A percentile compares a stretch with the other conserved stretches of the same genome.
These are phyloP conservation scores for Nicotiana noctiflora DNA, from an alignment of 257 asterid species.

Conservation along the genomic window DNA sequence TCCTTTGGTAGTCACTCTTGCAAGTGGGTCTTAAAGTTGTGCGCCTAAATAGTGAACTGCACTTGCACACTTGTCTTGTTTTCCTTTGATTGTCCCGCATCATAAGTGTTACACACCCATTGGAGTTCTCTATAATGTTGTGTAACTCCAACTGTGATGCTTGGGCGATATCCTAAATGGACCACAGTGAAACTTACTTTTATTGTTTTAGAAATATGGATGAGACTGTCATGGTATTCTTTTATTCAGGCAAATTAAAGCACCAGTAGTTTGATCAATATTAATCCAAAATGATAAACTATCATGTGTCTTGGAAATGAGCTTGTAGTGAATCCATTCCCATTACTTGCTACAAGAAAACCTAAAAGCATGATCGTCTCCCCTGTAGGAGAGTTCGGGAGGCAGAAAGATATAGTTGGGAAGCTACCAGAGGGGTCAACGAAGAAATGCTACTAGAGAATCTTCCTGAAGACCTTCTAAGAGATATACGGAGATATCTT, in stretches of 20 bases:
- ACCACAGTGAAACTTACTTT: neutral
- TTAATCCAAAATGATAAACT: neutral
- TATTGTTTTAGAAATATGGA: neutral
- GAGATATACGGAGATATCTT: constrained; percentile 83
- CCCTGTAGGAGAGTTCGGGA: constrained; percentile 62
- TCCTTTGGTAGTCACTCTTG: neutral
- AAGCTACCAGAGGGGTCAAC: constrained; percentile 88
- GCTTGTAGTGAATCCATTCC: neutral
- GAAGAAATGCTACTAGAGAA: constrained; percentile 80
- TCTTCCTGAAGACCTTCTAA: constrained; percentile 91
- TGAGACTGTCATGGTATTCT: neutral
- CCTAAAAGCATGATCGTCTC: neutral
- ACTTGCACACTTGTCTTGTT: neutral
- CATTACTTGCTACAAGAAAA: constrained; percentile 3
- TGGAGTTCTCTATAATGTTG: neutral
- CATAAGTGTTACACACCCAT: neutral
- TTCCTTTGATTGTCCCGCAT: neutral
- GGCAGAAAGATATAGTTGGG: constrained; percentile 84
- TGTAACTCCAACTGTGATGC: neutral
- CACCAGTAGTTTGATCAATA: neutral
- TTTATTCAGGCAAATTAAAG: neutral
- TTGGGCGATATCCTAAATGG: neutral
- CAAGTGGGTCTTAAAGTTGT: neutral
- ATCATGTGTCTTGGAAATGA: neutral
- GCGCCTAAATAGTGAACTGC: neutral